Base-by-base conservation (phyloP, 2,329 filamentous ascomycete species). In the Lachnellula subtilissima region DNA sequence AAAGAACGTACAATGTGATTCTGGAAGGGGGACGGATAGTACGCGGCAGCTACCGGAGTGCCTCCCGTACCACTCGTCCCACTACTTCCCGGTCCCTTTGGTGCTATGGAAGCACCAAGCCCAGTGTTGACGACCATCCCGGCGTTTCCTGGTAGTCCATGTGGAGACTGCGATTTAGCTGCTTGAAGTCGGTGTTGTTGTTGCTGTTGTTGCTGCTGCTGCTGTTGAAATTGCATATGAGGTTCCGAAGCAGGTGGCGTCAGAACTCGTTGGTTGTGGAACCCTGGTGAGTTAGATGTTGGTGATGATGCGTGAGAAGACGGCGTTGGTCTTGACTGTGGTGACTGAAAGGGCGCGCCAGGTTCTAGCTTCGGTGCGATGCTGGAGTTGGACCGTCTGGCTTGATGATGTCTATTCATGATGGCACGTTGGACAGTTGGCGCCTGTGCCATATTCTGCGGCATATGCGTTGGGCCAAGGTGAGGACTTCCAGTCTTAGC, bases 401-500 rank as follows among this genome's bases (percentile, higher is more conserved):
- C 80, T 68, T 88, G 84, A 48, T 78, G 74, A 67, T 92, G 89
- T 65, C 90, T 82, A 74, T 90, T 93, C 71, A 92, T 81, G 64
- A 93, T 87, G 57, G 87, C 86, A 64, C 89, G 85, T 67, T 92
- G 90, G 63, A 93, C 86, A 32, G 89, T 86, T 53, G 88, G 87
- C 32, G 87, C 83, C 65, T 88, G 87, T 54, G 88, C 85, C 67
- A 84, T 79, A 71, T 78, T 87, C 73, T 82, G 88, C 64, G 78
- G 76, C 80, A 84, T 80, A 71, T 84, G 80, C 65, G 82, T 89
- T 65, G 82, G 86, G 57, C 80, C 87, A 61, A 94, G 79, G 67
- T 86, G 88, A 52, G 92, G 91, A 74, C 89, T 95, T 66, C 88
- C 90, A 48, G 89, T 92, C 78, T 97, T 97, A 70, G 92, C 87